Percentiles rank a stretch among this genome's conserved stretches.
Evolutionary conservation across 208 protist species (phyloP).

Genomic region (Trypanosoma brucei): DNA sequence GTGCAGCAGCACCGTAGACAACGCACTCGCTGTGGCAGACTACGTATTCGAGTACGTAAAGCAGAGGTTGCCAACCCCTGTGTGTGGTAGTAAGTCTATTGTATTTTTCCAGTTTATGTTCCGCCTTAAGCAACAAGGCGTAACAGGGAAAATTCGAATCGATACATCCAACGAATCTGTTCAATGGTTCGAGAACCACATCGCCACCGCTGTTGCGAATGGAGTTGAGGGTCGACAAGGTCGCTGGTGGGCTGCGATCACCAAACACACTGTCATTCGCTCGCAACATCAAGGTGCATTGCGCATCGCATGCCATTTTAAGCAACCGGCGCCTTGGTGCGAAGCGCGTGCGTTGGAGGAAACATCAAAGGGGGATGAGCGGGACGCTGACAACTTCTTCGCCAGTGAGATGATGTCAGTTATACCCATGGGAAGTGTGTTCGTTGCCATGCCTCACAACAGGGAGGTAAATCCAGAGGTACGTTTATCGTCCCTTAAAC

Average conservation of each 20-base stretch:
- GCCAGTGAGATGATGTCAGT: constrained; percentile 22
- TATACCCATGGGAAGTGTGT: constrained; percentile 23
- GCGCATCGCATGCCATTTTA: constrained; percentile 19
- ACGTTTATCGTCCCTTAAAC: not conserved
- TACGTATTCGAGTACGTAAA: constrained; percentile 20
- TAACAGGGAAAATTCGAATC: not conserved
- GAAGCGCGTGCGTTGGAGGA: not conserved
- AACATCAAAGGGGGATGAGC: not conserved
- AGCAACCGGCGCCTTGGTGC: not conserved
- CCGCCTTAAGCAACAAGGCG: not conserved
- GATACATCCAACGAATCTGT: constrained; percentile 11
- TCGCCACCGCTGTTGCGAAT: not conserved
- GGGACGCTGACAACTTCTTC: constrained; percentile 21
- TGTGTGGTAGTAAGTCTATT: constrained; percentile 16
- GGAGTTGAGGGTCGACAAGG: not conserved
- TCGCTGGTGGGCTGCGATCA: constrained; percentile 11
- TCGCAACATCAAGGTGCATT: constrained; percentile 7
- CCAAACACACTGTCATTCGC: constrained; percentile 4
- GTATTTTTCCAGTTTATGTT: constrained; percentile 18
- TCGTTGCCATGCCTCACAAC: constrained; percentile 10
- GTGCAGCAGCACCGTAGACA: constrained; percentile 20
- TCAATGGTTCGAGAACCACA: constrained; percentile 20
- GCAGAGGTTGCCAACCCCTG: constrained; percentile 1
- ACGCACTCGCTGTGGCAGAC: constrained; percentile 18
- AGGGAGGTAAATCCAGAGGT: not conserved